Evolutionary conservation across 1,284 basidiomycete species (phyloP).

Genomic region (Malassezia yamatoensis): DNA sequence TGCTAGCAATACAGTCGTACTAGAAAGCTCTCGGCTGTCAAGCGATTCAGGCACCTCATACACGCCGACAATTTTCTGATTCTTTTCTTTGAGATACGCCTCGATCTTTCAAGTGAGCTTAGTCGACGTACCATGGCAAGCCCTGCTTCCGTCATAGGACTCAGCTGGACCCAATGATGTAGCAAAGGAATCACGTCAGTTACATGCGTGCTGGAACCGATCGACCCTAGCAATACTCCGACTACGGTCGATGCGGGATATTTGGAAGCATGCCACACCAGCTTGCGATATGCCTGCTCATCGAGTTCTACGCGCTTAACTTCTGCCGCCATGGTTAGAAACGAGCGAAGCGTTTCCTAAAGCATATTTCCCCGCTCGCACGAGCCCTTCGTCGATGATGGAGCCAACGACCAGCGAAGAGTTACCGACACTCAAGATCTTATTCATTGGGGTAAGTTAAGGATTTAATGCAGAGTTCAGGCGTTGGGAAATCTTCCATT

Average conservation of each 20-base stretch:
- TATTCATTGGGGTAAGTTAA: constrained; percentile 52
- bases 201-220: not conserved
- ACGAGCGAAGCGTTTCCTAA: not conserved
- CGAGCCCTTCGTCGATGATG: not conserved
- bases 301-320: not conserved
- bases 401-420: constrained; percentile 25
- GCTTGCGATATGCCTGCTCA: constrained; percentile 15
- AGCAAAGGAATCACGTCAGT: constrained; percentile 16
- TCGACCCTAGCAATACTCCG: constrained; percentile 16
- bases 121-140: constrained; percentile 15
- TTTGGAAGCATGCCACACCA: constrained; percentile 20
- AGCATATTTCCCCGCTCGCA: constrained; percentile 7
- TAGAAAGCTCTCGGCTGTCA: not conserved
- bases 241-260: constrained; percentile 13
- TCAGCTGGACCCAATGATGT: constrained; percentile 17
- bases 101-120: not conserved
- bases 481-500: constrained; percentile 75
- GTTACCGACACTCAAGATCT: constrained; percentile 51
- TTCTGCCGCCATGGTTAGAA: constrained; percentile 5
- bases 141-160: constrained; percentile 18
- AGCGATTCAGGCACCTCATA: constrained; percentile 18
- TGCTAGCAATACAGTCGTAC: constrained; percentile 10
- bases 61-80: constrained; percentile 7
- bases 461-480: constrained; percentile 56
- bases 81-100: not conserved